These are phyloP conservation scores for Suillus discolor DNA, from an alignment of 768 basidiomycete species.

Conservation along the genomic window DNA sequence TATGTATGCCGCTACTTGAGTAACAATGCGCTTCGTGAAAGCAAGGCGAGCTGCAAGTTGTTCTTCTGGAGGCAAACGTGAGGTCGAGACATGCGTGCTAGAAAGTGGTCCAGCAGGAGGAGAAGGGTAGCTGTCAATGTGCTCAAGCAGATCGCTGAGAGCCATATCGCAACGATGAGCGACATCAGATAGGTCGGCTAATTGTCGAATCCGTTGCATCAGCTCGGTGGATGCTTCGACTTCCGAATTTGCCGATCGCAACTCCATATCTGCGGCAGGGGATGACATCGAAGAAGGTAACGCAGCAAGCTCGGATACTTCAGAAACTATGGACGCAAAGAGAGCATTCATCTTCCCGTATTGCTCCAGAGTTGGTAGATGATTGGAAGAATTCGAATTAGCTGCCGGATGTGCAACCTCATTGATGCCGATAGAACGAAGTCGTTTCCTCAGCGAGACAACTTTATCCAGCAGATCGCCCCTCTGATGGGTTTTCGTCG, in stretches of 20 bases:
- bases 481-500: constrained; percentile 41
- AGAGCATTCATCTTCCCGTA: constrained; percentile 48
- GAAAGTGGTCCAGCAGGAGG: constrained; percentile 52
- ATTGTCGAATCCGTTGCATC: constrained; percentile 50
- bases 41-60: constrained; percentile 63
- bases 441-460: constrained; percentile 54
- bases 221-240: constrained; percentile 51
- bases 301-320: constrained; percentile 46
- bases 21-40: constrained; percentile 60
- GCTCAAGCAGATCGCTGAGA: constrained; percentile 83
- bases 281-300: constrained; percentile 49
- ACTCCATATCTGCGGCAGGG: constrained; percentile 51
- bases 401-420: constrained; percentile 48
- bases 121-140: constrained; percentile 82
- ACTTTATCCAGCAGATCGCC: constrained; percentile 52
- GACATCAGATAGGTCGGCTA: constrained; percentile 55
- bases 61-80: constrained; percentile 57
- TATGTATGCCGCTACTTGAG: constrained; percentile 46
- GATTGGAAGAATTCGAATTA: constrained; percentile 34
- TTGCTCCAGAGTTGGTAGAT: constrained; percentile 55
- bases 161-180: constrained; percentile 67
- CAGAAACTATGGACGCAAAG: constrained; percentile 47
- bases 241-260: constrained; percentile 63
- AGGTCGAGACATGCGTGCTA: constrained; percentile 47
- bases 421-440: constrained; percentile 64